Evolutionary conservation across 179 eudicot species (phyloP).

Genomic region (Beta lomatogona): DNA sequence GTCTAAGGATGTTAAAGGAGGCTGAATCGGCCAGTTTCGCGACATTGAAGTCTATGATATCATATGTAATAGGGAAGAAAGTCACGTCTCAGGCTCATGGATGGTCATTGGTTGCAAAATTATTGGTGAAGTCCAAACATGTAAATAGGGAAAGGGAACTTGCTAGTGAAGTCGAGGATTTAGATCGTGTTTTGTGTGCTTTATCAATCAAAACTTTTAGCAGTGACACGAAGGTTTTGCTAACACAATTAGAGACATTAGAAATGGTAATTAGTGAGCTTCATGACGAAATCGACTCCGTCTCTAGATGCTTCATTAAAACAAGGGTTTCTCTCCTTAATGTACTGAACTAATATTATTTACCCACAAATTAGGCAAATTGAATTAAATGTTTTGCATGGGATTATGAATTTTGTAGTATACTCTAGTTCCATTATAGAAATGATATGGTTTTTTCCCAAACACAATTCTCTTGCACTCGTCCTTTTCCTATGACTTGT

Average conservation of each 20-base stretch:
- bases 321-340: slow-evolving; percentile 36
- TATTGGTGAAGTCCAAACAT: slow-evolving; percentile 20
- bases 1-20: slow-evolving; percentile 21
- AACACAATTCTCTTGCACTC: not conserved
- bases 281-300: slow-evolving; percentile 22
- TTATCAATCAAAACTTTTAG: not conserved
- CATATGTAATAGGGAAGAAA: slow-evolving; percentile 30
- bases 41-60: slow-evolving; percentile 24
- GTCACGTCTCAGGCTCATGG: not conserved
- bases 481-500: not conserved
- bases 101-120: slow-evolving; percentile 34
- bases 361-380: not conserved
- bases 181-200: slow-evolving; percentile 13
- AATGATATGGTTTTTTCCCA: not conserved
- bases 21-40: slow-evolving; percentile 25
- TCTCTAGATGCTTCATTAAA: slow-evolving; percentile 28
- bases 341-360: slow-evolving; percentile 22
- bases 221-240: slow-evolving; percentile 6
- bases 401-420: not conserved
- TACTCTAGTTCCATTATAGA: not conserved
- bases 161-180: slow-evolving; percentile 25
- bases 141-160: not conserved
- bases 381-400: not conserved
- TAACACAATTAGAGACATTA: slow-evolving; percentile 23
- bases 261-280: slow-evolving; percentile 23